Conservation (phyloP, 164 flowering plant genomes). For the Tetracentron sinense region DNA sequence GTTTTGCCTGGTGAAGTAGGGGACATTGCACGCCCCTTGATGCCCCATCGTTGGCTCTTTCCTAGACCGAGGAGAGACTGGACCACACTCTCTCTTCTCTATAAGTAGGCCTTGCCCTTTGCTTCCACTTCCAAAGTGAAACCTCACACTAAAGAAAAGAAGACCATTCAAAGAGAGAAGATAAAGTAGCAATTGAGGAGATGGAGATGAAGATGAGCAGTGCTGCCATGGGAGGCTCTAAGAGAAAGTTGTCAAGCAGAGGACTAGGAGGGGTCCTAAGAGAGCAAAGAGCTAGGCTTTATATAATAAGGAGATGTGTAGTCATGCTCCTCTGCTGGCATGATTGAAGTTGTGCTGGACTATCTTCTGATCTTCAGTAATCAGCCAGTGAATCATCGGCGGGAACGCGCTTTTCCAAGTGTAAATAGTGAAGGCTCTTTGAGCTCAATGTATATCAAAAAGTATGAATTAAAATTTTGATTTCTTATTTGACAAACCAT, state of each 20-base stretch:
- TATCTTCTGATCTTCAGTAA: no score
- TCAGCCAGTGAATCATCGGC: no score
- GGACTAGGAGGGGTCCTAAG: constrained; percentile 58
- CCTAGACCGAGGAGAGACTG: constrained; percentile 23
- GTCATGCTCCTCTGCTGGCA: constrained; percentile 72
- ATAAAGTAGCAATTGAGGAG: neutral
- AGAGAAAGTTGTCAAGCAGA: constrained; percentile 46
- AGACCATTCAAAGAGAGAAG: neutral
- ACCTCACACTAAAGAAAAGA: neutral
- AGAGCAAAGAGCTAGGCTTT: constrained; percentile 60
- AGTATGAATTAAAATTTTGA: constrained; percentile 10
- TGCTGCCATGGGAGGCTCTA: constrained; percentile 29
- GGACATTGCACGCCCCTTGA: constrained; percentile 34
- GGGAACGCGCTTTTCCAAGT: constrained; percentile 25
- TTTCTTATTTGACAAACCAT: neutral
- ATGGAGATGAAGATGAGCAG: constrained; percentile 31
- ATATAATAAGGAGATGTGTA: constrained; percentile 67
- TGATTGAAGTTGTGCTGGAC: constrained; percentile 30
- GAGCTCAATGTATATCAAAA: constrained; percentile 22
- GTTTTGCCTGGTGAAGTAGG: constrained; percentile 30
- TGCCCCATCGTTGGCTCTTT: constrained; percentile 41
- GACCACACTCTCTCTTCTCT: constrained; percentile 26
- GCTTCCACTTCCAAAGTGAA: neutral
- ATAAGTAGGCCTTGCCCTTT: constrained; percentile 16
- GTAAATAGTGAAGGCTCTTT: constrained; percentile 29